Evolutionary conservation across 78 protist species (phyloP).

Genomic region (Dictyostelium citrinum): DNA sequence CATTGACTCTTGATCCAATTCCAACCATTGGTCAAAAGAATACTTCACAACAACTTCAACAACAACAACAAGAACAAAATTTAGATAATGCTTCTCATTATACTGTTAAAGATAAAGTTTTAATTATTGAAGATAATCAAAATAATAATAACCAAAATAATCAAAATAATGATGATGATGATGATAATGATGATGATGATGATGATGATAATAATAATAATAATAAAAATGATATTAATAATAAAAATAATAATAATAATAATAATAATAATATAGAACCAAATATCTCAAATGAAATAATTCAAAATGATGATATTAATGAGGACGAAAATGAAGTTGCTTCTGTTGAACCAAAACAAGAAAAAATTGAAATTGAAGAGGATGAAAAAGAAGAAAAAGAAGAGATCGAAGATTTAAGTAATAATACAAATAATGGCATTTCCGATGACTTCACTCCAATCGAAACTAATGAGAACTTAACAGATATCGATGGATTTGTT

Average conservation of each 20-base stretch:
- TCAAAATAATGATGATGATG: background rate
- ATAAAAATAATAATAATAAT: background rate
- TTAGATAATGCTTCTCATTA: background rate
- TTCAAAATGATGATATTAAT: background rate
- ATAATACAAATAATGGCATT: background rate
- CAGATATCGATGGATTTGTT: constrained; percentile 2
- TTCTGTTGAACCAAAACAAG: too few relatives aligned
- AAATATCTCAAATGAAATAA: too few relatives aligned
- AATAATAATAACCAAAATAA: background rate
- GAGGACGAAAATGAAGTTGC: background rate
- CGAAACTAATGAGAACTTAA: background rate
- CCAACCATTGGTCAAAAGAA: constrained; percentile 18
- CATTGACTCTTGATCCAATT: background rate
- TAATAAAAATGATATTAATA: background rate
- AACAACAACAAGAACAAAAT: background rate
- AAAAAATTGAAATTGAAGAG: background rate
- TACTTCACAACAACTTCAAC: background rate
- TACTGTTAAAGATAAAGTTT: background rate
- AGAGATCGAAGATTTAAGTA: background rate
- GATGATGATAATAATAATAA: background rate
- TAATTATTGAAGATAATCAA: background rate
- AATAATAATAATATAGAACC: background rate
- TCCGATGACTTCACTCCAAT: background rate
- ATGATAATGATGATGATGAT: background rate
- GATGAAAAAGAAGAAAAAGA: background rate